Conservation (phyloP, 2,329 filamentous ascomycete species). For the Colletotrichum lini region DNA sequence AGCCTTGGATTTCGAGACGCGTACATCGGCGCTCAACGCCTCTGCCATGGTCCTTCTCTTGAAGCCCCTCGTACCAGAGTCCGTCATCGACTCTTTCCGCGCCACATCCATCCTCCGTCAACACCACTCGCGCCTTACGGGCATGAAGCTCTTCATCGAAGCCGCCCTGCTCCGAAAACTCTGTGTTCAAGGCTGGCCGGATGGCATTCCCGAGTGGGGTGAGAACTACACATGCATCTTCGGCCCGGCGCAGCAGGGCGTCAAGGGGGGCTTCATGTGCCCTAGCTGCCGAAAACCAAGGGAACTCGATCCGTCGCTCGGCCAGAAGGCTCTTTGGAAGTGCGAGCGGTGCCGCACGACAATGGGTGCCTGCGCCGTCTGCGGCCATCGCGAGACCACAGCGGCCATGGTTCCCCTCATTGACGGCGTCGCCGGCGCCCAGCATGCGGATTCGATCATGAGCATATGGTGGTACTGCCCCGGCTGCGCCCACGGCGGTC, state of each 20-base stretch:
- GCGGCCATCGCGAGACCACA: conserved; percentile 66
- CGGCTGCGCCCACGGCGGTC: conserved; percentile 74
- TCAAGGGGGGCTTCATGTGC: conserved; percentile 69
- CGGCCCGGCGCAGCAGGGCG: conserved; percentile 66
- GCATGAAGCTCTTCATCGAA: conserved; percentile 72
- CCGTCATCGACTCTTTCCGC: conserved; percentile 69
- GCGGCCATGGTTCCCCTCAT: conserved; percentile 51
- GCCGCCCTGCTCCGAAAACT: conserved; percentile 74
- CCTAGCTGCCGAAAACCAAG: conserved; percentile 69
- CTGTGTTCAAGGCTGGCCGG: conserved; percentile 70
- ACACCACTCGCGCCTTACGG: conserved; percentile 72
- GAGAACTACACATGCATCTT: conserved; percentile 70
- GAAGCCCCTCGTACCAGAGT: conserved; percentile 68
- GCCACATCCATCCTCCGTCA: conserved; percentile 71
- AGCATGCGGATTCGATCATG: conserved; percentile 49
- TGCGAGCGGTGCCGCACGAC: conserved; percentile 69
- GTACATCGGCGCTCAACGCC: conserved; percentile 70
- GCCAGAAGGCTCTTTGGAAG: conserved; percentile 65
- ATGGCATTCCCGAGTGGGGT: conserved; percentile 65
- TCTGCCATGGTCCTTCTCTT: conserved; percentile 74
- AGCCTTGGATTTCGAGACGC: conserved; percentile 69
- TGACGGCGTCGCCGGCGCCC: conserved; percentile 17
- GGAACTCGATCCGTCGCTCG: conserved; percentile 63
- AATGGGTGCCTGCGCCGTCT: conserved; percentile 73
- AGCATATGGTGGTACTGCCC: conserved; percentile 75